These are phyloP conservation scores for Phytophthora foliorum DNA, from an alignment of 352 stramenopile species.

Conservation along the genomic window DNA sequence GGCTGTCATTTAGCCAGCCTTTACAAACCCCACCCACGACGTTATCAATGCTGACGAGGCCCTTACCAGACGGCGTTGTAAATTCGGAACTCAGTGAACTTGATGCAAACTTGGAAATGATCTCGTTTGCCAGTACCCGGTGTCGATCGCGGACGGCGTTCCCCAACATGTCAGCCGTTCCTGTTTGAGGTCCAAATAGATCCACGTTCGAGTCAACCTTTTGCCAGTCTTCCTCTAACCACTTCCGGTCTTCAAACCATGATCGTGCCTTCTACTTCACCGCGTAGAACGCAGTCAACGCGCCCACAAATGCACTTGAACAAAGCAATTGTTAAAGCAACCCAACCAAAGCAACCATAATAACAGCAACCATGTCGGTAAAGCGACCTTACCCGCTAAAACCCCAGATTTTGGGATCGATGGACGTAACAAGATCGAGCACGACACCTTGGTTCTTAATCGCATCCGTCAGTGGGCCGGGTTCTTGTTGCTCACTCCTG, in stretches of 20 bases:
- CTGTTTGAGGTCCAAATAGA: slow-evolving; percentile 1
- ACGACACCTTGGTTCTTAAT: slow-evolving; percentile 9
- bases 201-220: slow-evolving; percentile 5
- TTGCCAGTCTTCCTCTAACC: slow-evolving; percentile 14
- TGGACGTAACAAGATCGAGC: neutral
- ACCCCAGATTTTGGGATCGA: slow-evolving; percentile 9
- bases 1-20: slow-evolving; percentile 14
- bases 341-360: slow-evolving; percentile 16
- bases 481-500: neutral
- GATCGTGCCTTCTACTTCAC: neutral
- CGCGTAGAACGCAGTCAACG: slow-evolving; percentile 6
- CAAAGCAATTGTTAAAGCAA: neutral
- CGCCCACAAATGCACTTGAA: slow-evolving; percentile 2
- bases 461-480: neutral
- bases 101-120: slow-evolving; percentile 15
- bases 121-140: slow-evolving; percentile 5
- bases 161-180: neutral
- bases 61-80: neutral
- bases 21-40: slow-evolving; percentile 14
- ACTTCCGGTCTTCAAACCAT: slow-evolving; percentile 23
- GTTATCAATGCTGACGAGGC: slow-evolving; percentile 9
- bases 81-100: slow-evolving; percentile 11
- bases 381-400: slow-evolving; percentile 17
- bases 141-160: neutral
- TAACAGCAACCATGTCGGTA: slow-evolving; percentile 17